phyloP scores from a whole-genome alignment of 352 stramenopile genomes.

The Phytophthora brassicae region DNA sequence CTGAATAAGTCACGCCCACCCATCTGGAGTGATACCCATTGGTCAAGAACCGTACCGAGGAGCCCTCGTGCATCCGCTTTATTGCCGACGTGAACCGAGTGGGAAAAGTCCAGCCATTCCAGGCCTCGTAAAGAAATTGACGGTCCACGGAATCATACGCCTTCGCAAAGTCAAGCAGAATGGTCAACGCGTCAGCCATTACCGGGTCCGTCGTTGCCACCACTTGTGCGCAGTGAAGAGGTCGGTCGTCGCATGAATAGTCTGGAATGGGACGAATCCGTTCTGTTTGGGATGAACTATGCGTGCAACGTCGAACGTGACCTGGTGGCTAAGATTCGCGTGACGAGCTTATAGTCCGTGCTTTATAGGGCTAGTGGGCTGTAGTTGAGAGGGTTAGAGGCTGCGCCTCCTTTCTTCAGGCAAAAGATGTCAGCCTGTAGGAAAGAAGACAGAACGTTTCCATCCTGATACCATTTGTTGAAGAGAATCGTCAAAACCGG shows the following conservation, averaged over 20 bases:
- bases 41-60: background rate
- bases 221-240: too few relatives aligned
- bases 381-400: background rate
- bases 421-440: constrained; percentile 7
- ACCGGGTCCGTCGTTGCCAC: too few relatives aligned
- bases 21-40: background rate
- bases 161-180: background rate
- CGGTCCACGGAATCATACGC: background rate
- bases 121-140: background rate
- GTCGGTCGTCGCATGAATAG: background rate
- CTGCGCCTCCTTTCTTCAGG: background rate
- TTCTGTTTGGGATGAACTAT: background rate
- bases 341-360: constrained; percentile 15
- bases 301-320: background rate
- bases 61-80: background rate
- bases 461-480: background rate
- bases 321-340: background rate
- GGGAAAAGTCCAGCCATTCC: background rate
- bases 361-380: constrained; percentile 2
- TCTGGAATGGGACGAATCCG: background rate
- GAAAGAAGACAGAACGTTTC: background rate
- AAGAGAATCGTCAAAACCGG: background rate
- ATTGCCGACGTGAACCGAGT: background rate
- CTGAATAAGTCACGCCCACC: background rate
- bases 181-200: too few relatives aligned